Evolutionary conservation across 2,329 filamentous ascomycete species (phyloP), one percentile per base, ranked within the genome.

Genomic region (Bimuria novae-zelandiae): DNA sequence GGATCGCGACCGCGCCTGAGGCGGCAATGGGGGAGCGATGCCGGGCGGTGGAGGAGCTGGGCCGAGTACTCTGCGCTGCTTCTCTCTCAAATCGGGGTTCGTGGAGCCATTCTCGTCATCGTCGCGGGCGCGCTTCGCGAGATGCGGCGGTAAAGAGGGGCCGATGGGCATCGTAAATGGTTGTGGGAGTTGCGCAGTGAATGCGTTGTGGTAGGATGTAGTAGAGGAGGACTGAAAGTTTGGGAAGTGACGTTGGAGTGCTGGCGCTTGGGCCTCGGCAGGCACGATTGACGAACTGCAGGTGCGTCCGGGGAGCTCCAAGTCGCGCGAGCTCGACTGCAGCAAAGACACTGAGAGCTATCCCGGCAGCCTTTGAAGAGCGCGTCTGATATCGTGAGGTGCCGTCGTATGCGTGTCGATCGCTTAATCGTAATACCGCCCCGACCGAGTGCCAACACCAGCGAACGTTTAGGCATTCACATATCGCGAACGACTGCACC

Each of bases 61-160:
- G 19, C 84, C 83, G 50, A 80, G 71, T 12, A 83, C 75, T 61
- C 79, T 77, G 63, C 77, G 76, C 58, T 80, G 77, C 70, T 84
- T 83, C 55, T 78, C 75, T 57, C 71, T 70, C 17, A 67, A 69
- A 32, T 76, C 73, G 62, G 77, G 72, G 56, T 69, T 69, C 6
- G 70, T 57, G 63, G 68, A 72, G 73, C 71, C 51, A 10, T 73
- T 63, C 54, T 75, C 76, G 27, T 79, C 74, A 52, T 75, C 72
- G 59, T 80, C 61, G 71, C 75, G 75, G 79, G 84, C 75, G 57
- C 75, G 67, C 71, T 83, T 79, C 10, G 80, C 62, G 36, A 88
- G 80, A 56, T 89, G 84, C 4, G 88, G 81, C 11, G 89, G 89
- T 21, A 92, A 73, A 55, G 86, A 79, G 12, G 89, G 89, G 4